phyloP scores from a whole-genome alignment of 306 rosid species.

The Sechiopsis laciniata region DNA sequence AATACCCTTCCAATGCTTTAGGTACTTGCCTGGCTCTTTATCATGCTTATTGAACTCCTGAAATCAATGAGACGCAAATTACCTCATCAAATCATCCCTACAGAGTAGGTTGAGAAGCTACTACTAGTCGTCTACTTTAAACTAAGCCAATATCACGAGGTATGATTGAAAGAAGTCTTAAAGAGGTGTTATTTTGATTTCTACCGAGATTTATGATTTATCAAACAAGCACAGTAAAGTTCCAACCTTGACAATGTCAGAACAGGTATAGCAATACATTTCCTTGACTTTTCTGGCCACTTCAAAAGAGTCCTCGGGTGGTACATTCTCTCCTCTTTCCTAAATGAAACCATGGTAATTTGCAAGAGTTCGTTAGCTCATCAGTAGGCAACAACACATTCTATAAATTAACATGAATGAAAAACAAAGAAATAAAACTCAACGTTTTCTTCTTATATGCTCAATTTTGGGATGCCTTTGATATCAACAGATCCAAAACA shows the following conservation, averaged over 20 bases:
- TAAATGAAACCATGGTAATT: slow-evolving; percentile 32
- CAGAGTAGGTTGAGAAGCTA: neutral
- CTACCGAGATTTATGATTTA: slow-evolving; percentile 14
- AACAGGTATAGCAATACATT: slow-evolving; percentile 86
- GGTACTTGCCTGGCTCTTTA: slow-evolving; percentile 83
- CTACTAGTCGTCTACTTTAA: neutral
- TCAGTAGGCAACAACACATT: neutral
- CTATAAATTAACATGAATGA: neutral
- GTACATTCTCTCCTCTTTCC: slow-evolving; percentile 99
- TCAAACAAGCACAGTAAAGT: slow-evolving; percentile 20
- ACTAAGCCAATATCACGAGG: neutral
- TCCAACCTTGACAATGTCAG: slow-evolving; percentile 94
- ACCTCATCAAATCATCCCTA: slow-evolving; percentile 20
- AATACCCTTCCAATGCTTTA: slow-evolving; percentile 94
- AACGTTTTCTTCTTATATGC: neutral
- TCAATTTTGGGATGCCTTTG: neutral
- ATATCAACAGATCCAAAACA: neutral
- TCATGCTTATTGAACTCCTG: slow-evolving; percentile 97
- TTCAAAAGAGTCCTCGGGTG: slow-evolving; percentile 94
- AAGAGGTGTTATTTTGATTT: slow-evolving; percentile 17
- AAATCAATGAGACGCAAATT: slow-evolving; percentile 22
- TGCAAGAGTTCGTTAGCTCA: slow-evolving; percentile 27
- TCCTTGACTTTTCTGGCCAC: slow-evolving; percentile 98
- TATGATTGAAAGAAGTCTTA: slow-evolving; percentile 14
- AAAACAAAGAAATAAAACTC: neutral